These are phyloP conservation scores for Lagerstroemia speciosa DNA, from an alignment of 345 rosid genomes.

Conservation along the genomic window DNA sequence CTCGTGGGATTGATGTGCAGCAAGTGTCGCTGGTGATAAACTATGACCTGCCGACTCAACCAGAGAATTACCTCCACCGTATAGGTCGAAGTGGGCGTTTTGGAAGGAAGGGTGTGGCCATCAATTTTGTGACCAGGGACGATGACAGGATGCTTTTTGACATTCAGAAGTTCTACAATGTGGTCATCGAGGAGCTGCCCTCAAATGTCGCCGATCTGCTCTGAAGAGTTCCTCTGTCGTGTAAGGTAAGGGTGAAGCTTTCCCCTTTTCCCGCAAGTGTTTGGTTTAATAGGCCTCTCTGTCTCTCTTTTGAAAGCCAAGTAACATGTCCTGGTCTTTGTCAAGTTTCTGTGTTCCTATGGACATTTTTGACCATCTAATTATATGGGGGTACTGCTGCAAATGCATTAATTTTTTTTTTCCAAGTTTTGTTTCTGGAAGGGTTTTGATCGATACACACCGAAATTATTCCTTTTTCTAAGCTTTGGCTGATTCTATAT, in stretches of 20 bases:
- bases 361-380: constrained; percentile 1
- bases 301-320: neutral
- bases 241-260: neutral
- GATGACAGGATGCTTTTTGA: constrained; percentile 40
- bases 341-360: neutral
- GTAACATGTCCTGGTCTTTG: neutral
- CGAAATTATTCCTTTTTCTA: neutral
- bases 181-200: constrained; percentile 43
- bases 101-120: constrained; percentile 46
- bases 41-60: constrained; percentile 47
- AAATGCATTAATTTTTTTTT: constrained; percentile 7
- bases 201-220: constrained; percentile 43
- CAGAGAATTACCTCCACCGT: constrained; percentile 46
- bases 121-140: constrained; percentile 34
- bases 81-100: constrained; percentile 44
- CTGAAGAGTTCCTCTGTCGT: constrained; percentile 11
- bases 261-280: neutral
- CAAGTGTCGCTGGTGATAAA: constrained; percentile 46
- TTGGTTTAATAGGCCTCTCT: neutral
- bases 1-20: constrained; percentile 48
- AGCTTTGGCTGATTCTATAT: no score
- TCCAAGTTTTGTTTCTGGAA: constrained; percentile 5
- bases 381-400: constrained; percentile 2
- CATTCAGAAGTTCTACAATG: constrained; percentile 64
- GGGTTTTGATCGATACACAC: neutral